Evolutionary conservation across 352 stramenopile genomes (phyloP).

Genomic region (Pythium biforme): DNA sequence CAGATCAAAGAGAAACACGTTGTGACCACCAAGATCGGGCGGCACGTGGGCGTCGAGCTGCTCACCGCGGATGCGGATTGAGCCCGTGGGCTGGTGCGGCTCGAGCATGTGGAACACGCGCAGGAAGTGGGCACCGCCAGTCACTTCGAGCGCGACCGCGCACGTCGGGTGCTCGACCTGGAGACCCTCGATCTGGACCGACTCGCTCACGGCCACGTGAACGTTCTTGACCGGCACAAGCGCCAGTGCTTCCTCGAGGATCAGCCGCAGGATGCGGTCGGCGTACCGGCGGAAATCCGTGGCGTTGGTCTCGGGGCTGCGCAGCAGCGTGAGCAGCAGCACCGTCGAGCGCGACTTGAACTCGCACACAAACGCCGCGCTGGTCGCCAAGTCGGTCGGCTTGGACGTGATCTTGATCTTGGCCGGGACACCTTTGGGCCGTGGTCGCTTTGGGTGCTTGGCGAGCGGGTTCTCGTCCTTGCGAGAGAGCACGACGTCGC

Average conservation of each 20-base stretch:
- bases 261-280: conserved; percentile 44
- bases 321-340: conserved; percentile 41
- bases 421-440: conserved; percentile 15
- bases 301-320: conserved; percentile 32
- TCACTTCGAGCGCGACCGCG: conserved; percentile 14
- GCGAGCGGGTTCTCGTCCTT: conserved; percentile 49
- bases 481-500: conserved; percentile 42
- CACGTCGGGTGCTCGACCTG: background rate
- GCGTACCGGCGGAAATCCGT: conserved; percentile 34
- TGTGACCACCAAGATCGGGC: conserved; percentile 39
- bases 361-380: conserved; percentile 26
- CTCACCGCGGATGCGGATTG: background rate
- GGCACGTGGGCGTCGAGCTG: conserved; percentile 17
- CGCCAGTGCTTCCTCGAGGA: conserved; percentile 55
- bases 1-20: conserved; percentile 46
- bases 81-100: conserved; percentile 15
- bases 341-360: conserved; percentile 36
- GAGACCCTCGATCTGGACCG: conserved; percentile 8
- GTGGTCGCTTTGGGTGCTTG: conserved; percentile 56
- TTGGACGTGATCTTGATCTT: conserved; percentile 4
- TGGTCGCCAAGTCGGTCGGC: background rate
- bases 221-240: conserved; percentile 7
- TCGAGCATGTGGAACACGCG: conserved; percentile 18
- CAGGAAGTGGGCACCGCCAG: conserved; percentile 9
- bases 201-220: background rate